These are phyloP conservation scores for Bacterosira constricta DNA, from an alignment of 108 stramenopile genomes.

Conservation along the genomic window DNA sequence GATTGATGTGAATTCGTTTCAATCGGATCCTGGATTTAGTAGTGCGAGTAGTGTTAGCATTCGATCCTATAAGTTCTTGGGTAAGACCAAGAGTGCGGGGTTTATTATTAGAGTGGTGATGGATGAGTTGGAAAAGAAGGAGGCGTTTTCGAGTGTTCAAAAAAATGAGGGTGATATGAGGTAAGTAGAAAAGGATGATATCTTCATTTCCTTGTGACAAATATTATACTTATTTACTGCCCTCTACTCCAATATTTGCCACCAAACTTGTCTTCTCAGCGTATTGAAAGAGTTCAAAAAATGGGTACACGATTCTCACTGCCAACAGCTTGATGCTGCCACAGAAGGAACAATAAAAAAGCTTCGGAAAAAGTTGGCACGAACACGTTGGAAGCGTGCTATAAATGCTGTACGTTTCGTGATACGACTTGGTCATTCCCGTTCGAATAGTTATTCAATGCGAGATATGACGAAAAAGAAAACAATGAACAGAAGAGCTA, in stretches of 20 bases:
- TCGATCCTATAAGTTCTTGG: no score
- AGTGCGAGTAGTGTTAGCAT: not conserved
- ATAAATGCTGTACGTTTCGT: constrained; percentile 4
- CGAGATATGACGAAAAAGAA: not conserved
- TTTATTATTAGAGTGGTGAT: constrained; percentile 15
- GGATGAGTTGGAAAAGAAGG: constrained; percentile 19
- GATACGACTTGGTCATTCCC: constrained; percentile 8
- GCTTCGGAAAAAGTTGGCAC: constrained; percentile 1
- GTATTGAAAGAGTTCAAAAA: constrained; percentile 15
- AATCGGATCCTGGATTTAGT: not conserved
- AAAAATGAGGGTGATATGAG: constrained; percentile 9
- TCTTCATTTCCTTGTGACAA: not conserved
- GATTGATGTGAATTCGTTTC: constrained; percentile 12
- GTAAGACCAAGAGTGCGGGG: constrained; percentile 14
- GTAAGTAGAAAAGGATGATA: not conserved
- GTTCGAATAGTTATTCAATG: not conserved
- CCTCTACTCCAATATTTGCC: no score
- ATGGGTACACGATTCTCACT: constrained; percentile 3
- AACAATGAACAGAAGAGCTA: not conserved
- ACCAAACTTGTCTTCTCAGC: no score
- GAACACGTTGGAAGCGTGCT: constrained; percentile 20
- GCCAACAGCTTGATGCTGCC: constrained; percentile 9
- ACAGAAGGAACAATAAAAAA: constrained; percentile 3
- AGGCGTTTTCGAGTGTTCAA: no score
- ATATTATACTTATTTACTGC: no score